These are phyloP conservation scores for Mucor velutinosus DNA, from an alignment of 371 early-diverging fungal genomes.

Conservation along the genomic window DNA sequence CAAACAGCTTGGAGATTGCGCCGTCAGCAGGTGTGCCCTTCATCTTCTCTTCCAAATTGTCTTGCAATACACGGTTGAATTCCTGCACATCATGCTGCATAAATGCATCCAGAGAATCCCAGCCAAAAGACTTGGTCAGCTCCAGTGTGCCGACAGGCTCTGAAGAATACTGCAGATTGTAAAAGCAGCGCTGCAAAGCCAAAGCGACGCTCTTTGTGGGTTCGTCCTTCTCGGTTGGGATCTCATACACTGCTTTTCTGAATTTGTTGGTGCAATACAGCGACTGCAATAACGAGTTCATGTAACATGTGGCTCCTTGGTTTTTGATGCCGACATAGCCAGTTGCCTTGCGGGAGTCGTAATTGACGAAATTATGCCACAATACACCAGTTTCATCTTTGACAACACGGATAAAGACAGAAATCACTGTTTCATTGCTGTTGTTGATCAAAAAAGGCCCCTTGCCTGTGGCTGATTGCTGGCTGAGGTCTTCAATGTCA, in stretches of 20 bases:
- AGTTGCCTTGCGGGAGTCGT: conserved; percentile 86
- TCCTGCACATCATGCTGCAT: conserved; percentile 98
- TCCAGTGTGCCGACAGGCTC: conserved; percentile 75
- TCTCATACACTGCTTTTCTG: conserved; percentile 85
- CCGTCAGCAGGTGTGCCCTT: conserved; percentile 84
- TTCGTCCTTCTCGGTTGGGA: conserved; percentile 87
- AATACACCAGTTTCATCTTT: conserved; percentile 91
- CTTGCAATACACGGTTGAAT: conserved; percentile 94
- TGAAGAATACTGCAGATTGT: conserved; percentile 76
- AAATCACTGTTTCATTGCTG: conserved; percentile 63
- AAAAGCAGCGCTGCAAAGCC: conserved; percentile 96
- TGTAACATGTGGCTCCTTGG: conserved; percentile 99
- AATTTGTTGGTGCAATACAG: conserved; percentile 95
- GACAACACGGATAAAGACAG: conserved; percentile 78
- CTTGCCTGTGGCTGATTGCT: conserved; percentile 54
- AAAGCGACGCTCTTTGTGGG: conserved; percentile 84
- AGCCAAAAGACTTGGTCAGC: conserved; percentile 95
- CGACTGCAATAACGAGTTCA: conserved; percentile 98
- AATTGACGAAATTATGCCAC: conserved; percentile 91
- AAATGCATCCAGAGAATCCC: conserved; percentile 93
- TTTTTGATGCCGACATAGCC: conserved; percentile 96
- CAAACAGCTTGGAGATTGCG: conserved; percentile 88
- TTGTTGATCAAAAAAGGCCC: conserved; percentile 44
- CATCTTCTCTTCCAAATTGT: conserved; percentile 94
- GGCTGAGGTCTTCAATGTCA: conserved; percentile 29